phyloP scores from a whole-genome alignment of 768 basidiomycete genomes.

The Mycena filopes region DNA sequence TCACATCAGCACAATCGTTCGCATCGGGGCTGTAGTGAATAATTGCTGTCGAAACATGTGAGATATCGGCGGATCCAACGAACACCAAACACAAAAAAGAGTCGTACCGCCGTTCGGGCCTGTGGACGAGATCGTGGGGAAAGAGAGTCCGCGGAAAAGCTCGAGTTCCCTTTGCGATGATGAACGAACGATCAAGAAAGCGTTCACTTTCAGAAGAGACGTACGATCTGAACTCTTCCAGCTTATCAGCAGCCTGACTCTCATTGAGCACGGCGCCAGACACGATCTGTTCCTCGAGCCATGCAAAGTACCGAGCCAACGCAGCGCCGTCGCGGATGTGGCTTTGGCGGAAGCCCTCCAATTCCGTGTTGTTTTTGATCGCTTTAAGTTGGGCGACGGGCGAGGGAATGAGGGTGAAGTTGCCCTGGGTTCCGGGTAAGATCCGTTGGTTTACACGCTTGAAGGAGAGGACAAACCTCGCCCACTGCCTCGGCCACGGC shows the following conservation, averaged over 20 bases:
- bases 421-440: conserved; percentile 53
- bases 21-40: conserved; percentile 93
- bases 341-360: conserved; percentile 89
- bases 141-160: conserved; percentile 88
- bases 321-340: conserved; percentile 94
- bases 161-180: conserved; percentile 67
- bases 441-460: neutral
- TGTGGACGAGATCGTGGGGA: conserved; percentile 91
- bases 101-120: conserved; percentile 89
- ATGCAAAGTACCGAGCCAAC: conserved; percentile 89
- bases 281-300: conserved; percentile 88
- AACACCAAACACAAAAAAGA: neutral
- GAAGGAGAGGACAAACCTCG: conserved; percentile 50
- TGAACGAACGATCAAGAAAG: neutral
- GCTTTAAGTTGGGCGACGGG: conserved; percentile 84
- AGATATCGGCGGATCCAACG: neutral
- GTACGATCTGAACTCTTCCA: conserved; percentile 86
- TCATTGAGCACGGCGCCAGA: conserved; percentile 75
- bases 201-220: neutral
- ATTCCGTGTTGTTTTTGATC: conserved; percentile 82
- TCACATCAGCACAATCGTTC: conserved; percentile 76
- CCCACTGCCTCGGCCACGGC: conserved; percentile 87
- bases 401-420: conserved; percentile 70
- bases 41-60: conserved; percentile 65
- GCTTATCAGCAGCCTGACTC: conserved; percentile 78